These are phyloP conservation scores for Exophiala mesophila DNA, from an alignment of 2,329 filamentous ascomycete genomes.

Conservation along the genomic window DNA sequence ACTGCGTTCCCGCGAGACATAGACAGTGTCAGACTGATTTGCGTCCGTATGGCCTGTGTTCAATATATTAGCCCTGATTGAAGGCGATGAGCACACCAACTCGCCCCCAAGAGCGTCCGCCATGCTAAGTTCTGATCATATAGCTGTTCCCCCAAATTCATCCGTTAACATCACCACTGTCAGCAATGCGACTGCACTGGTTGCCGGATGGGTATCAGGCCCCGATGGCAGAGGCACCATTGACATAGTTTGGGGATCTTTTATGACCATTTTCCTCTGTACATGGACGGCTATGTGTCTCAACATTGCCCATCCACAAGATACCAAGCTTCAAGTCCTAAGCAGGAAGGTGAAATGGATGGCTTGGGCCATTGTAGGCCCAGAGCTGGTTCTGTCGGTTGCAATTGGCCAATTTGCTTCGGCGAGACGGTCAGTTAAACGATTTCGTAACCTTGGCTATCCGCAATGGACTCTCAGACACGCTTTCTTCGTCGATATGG, in stretches of 20 bases:
- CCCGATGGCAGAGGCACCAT: not conserved
- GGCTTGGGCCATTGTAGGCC: not conserved
- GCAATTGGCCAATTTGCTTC: slow-evolving; percentile 35
- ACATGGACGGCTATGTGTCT: not conserved
- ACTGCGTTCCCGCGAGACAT: no score
- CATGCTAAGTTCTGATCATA: no score
- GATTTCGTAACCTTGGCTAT: slow-evolving; percentile 21
- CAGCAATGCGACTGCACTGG: not conserved
- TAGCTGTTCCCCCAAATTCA: no score
- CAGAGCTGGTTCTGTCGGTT: not conserved
- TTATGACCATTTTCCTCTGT: not conserved
- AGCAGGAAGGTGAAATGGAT: not conserved
- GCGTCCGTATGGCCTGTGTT: no score
- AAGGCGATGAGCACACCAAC: no score
- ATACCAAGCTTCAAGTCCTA: not conserved
- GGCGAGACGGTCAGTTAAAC: slow-evolving; percentile 32
- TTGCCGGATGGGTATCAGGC: not conserved
- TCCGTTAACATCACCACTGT: no score
- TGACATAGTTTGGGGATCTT: not conserved
- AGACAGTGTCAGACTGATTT: no score
- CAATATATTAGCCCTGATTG: no score
- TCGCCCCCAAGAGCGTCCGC: no score
- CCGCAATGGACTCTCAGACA: slow-evolving; percentile 37
- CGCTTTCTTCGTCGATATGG: slow-evolving; percentile 41
- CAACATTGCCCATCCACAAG: not conserved